These are phyloP conservation scores for Zygotorulaspora mrakii DNA, from an alignment of 1,139 yeast genomes.

Conservation along the genomic window DNA sequence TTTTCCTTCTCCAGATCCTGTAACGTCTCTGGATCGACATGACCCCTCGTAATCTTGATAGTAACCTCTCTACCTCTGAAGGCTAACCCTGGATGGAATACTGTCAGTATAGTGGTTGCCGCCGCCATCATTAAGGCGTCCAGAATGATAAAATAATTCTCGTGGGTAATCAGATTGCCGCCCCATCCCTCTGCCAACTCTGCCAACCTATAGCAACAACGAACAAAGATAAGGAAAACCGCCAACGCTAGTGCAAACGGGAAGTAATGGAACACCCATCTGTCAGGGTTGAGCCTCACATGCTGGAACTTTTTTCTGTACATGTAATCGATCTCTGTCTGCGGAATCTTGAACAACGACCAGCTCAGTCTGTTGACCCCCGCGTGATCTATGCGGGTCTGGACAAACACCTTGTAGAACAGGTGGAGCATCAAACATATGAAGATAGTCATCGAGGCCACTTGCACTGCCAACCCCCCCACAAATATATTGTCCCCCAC, in stretches of 20 bases:
- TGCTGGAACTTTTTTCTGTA: slow-evolving; percentile 27
- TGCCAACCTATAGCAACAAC: slow-evolving; percentile 77
- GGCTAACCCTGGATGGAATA: slow-evolving; percentile 66
- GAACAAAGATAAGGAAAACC: slow-evolving; percentile 57
- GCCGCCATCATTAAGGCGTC: slow-evolving; percentile 70
- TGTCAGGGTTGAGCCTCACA: slow-evolving; percentile 28
- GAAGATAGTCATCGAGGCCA: slow-evolving; percentile 66
- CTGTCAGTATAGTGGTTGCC: slow-evolving; percentile 45
- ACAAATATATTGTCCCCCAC: slow-evolving; percentile 75
- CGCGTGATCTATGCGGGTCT: slow-evolving; percentile 31
- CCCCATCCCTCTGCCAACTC: slow-evolving; percentile 77
- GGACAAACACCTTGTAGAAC: slow-evolving; percentile 45
- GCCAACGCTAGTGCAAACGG: slow-evolving; percentile 52
- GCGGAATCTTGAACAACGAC: slow-evolving; percentile 32
- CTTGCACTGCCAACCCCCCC: slow-evolving; percentile 79
- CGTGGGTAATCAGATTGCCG: slow-evolving; percentile 67
- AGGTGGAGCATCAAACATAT: slow-evolving; percentile 55
- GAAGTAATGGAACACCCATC: slow-evolving; percentile 44
- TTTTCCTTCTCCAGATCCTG: slow-evolving; percentile 1
- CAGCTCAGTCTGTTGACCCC: slow-evolving; percentile 23
- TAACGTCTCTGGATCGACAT: slow-evolving; percentile 20
- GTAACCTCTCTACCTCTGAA: slow-evolving; percentile 35
- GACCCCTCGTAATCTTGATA: slow-evolving; percentile 28
- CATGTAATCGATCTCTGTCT: slow-evolving; percentile 28
- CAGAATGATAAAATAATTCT: slow-evolving; percentile 66